Conservation (phyloP, 1,284 basidiomycete species). For the Amylostereum areolatum region DNA sequence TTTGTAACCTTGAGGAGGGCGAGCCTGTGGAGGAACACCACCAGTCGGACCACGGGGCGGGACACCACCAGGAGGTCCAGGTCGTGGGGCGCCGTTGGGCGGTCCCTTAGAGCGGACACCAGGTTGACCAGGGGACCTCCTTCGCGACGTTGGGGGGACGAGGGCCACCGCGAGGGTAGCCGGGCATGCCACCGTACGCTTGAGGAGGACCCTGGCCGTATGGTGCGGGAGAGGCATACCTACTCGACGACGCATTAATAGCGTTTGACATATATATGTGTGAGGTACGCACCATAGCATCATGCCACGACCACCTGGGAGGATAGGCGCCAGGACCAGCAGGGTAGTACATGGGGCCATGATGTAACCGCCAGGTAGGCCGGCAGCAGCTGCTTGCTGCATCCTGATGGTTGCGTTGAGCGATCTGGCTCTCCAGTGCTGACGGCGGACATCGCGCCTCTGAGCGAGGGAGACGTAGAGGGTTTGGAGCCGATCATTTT, state of each 20-base stretch:
- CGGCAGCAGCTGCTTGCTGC: constrained; percentile 87
- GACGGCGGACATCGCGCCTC: constrained; percentile 95
- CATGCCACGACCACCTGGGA: constrained; percentile 72
- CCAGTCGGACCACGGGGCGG: constrained; percentile 40
- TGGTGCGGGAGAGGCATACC: constrained; percentile 70
- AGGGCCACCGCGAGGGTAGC: constrained; percentile 48
- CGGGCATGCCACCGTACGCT: constrained; percentile 59
- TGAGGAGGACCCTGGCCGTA: constrained; percentile 68
- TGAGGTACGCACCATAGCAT: constrained; percentile 59
- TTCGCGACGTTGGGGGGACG: constrained; percentile 32
- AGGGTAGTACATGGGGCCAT: constrained; percentile 85
- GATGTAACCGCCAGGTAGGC: constrained; percentile 78
- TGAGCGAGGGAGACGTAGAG: constrained; percentile 99
- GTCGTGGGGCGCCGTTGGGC: constrained; percentile 37
- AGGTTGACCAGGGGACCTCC: constrained; percentile 46
- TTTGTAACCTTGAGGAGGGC: constrained; percentile 24
- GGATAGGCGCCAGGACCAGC: constrained; percentile 77
- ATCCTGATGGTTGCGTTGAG: constrained; percentile 93
- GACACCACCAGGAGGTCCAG: constrained; percentile 28
- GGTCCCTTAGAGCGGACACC: constrained; percentile 45
- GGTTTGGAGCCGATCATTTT: constrained; percentile 99
- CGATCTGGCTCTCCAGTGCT: constrained; percentile 99
- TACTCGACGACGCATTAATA: constrained; percentile 30
- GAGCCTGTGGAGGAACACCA: constrained; percentile 31
- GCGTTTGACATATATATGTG: neutral